Conservation (phyloP, 1,284 basidiomycete genomes). For the Cryptococcus maquisensis region DNA sequence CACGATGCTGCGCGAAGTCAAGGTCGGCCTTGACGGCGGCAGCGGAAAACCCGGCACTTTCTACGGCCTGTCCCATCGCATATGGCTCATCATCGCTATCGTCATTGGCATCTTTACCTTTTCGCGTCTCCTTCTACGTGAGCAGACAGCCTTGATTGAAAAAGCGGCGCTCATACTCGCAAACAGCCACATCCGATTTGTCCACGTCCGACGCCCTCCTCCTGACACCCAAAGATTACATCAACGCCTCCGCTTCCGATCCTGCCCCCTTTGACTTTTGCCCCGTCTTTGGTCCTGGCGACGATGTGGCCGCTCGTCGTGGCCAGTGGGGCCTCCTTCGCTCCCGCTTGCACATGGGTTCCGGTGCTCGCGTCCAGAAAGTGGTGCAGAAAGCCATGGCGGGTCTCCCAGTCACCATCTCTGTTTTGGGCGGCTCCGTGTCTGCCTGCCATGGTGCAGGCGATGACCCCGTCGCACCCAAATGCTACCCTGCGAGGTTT, state of each 20-base stretch:
- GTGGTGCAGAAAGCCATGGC: slow-evolving; percentile 78
- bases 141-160: slow-evolving; percentile 5
- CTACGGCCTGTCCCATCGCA: slow-evolving; percentile 50
- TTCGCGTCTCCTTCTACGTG: slow-evolving; percentile 58
- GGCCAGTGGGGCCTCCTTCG: slow-evolving; percentile 69
- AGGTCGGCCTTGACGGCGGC: slow-evolving; percentile 16
- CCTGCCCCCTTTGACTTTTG: slow-evolving; percentile 84
- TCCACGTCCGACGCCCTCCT: slow-evolving; percentile 8
- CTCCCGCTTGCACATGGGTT: slow-evolving; percentile 73
- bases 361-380: slow-evolving; percentile 72
- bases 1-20: slow-evolving; percentile 37
- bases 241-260: slow-evolving; percentile 52
- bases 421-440: slow-evolving; percentile 79
- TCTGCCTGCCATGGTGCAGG: slow-evolving; percentile 91
- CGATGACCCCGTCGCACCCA: slow-evolving; percentile 76
- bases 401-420: slow-evolving; percentile 84
- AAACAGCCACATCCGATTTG: slow-evolving; percentile 15
- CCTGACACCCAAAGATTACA: slow-evolving; percentile 48
- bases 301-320: slow-evolving; percentile 71
- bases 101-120: slow-evolving; percentile 61
- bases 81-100: slow-evolving; percentile 63
- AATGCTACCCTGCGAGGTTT: slow-evolving; percentile 85
- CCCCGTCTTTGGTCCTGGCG: slow-evolving; percentile 74
- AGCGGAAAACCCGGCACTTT: slow-evolving; percentile 16
- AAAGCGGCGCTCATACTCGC: not conserved